Base-by-base conservation (phyloP, 768 basidiomycete genomes). In the Rhodotorula paludigena region DNA sequence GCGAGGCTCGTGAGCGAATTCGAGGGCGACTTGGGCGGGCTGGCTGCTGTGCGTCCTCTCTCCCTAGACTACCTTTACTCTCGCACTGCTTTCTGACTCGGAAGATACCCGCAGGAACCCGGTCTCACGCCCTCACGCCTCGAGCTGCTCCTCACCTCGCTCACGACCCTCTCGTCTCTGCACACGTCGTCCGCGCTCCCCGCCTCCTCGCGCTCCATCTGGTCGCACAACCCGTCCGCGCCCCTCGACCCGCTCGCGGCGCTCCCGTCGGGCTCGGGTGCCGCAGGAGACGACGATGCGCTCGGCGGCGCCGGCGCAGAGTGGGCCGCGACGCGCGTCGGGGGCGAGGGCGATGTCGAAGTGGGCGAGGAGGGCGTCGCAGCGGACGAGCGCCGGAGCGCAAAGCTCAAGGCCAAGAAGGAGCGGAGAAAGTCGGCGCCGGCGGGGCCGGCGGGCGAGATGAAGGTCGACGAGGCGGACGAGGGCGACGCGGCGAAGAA, bases 321-420 rank as follows among this genome's bases (percentile, higher is more conserved):
- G 14, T 72, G 71, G 71, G 71, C 56, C 39, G 35, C 51, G 42
- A 61, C 63, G 11, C 45, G 41, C 16, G 63, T 72, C 36, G 71
- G 71, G 6, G 71, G 71, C 23, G 58, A 57, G 52, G 71, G 71
- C 5, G 71, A 72, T 16, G 71, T 72, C 45, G 66, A 72, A 42
- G 71, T 68, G 8, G 71, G 71, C 10, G 71, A 60, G 36, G 71
- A 72, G 52, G 71, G 71, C 16, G 71, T 72, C 56, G 58, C 38
- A n/a, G 65, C 55, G 47, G 61, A 54, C 28, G 60, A 58, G 63
- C 57, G 33, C 8, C 25, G 56, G 39, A 59, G 59, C 38, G 35
- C 36, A 41, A 32, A 32, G 36, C 39, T 23, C 30, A 57, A 51
- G n/a, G 48, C 42, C 20, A 62, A 57, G 63, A 45, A 33, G 33